Percentiles rank a stretch among this genome's conserved stretches.
These are phyloP conservation scores for Poronia punctata DNA, from an alignment of 495 filamentous ascomycete species.

Conservation along the genomic window DNA sequence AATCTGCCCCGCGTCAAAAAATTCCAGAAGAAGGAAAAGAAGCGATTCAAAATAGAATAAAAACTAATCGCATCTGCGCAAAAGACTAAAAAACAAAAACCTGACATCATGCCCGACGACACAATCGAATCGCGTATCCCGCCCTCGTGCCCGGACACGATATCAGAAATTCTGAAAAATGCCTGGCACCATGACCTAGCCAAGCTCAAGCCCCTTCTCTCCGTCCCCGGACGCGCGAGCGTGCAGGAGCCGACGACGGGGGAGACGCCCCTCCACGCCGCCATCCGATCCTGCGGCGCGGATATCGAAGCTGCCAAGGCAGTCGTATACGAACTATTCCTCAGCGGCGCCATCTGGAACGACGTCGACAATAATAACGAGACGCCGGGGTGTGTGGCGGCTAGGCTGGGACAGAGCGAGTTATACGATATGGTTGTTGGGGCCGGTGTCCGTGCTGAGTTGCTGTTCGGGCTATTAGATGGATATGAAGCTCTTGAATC, in stretches of 20 bases:
- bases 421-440: conserved; percentile 83
- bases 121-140: conserved; percentile 38
- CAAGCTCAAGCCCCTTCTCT: conserved; percentile 66
- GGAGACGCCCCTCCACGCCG: conserved; percentile 81
- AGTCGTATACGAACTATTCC: conserved; percentile 68
- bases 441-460: conserved; percentile 84
- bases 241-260: conserved; percentile 80
- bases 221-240: conserved; percentile 56
- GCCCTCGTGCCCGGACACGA: conserved; percentile 35
- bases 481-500: conserved; percentile 70
- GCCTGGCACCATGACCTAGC: conserved; percentile 75
- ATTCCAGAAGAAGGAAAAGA: not conserved
- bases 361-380: conserved; percentile 78
- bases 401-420: conserved; percentile 58
- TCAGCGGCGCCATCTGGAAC: conserved; percentile 95
- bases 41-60: not conserved
- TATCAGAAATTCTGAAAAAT: conserved; percentile 62
- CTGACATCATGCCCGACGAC: conserved; percentile 29
- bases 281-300: conserved; percentile 64
- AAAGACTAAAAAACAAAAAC: conserved; percentile 1
- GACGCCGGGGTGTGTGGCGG: conserved; percentile 86
- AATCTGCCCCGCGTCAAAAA: conserved; percentile 4
- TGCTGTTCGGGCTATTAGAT: conserved; percentile 69
- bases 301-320: conserved; percentile 49
- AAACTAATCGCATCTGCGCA: not conserved